Conservation (phyloP, 2,329 filamentous ascomycete species). For the Ophiocordyceps camponoti-saundersi region DNA sequence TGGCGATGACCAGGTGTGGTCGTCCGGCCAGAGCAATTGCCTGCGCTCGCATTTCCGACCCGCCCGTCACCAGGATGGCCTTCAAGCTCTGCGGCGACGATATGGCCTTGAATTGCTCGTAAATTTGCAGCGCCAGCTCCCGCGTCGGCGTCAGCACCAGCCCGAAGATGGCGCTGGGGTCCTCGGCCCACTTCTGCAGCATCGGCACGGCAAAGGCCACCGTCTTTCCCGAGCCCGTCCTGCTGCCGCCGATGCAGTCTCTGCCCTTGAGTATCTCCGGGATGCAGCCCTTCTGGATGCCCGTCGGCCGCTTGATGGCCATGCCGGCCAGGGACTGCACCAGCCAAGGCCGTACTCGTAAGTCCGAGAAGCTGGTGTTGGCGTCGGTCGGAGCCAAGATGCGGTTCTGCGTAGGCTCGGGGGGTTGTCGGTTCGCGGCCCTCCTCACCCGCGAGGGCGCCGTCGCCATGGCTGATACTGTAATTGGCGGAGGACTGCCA, state of each 20-base stretch:
- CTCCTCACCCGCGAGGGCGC: conserved; percentile 36
- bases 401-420: conserved; percentile 10
- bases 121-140: conserved; percentile 89
- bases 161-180: conserved; percentile 82
- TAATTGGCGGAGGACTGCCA: conserved; percentile 14
- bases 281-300: conserved; percentile 86
- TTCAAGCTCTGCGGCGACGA: conserved; percentile 78
- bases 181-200: conserved; percentile 79
- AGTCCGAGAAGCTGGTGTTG: conserved; percentile 50
- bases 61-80: conserved; percentile 76
- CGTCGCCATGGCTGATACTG: conserved; percentile 23
- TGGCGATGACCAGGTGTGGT: conserved; percentile 88
- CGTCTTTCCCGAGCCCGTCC: conserved; percentile 94
- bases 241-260: conserved; percentile 87
- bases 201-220: conserved; percentile 92
- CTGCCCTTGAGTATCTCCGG: conserved; percentile 80
- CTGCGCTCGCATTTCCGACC: conserved; percentile 81
- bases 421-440: conserved; percentile 9
- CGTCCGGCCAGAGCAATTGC: conserved; percentile 66
- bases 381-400: conserved; percentile 36
- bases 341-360: conserved; percentile 74
- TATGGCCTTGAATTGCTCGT: conserved; percentile 88
- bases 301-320: conserved; percentile 77
- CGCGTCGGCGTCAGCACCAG: conserved; percentile 78
- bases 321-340: conserved; percentile 57